Evolutionary conservation across 208 protist species (phyloP).

Genomic region (Angomonas desouzai): DNA sequence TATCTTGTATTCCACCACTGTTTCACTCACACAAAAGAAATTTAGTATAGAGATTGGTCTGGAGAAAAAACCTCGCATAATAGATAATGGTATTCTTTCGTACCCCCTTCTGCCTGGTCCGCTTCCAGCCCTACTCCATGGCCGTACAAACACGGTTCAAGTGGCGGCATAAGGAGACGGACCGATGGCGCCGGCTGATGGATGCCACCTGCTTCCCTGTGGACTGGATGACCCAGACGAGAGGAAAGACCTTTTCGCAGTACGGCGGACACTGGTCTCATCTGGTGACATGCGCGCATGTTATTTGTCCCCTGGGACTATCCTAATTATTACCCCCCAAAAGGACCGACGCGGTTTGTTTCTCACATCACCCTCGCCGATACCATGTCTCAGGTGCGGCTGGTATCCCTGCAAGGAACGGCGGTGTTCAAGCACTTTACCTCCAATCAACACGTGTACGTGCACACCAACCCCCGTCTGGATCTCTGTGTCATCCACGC

Average conservation of each 20-base stretch:
- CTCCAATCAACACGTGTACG: slow-evolving; percentile 88
- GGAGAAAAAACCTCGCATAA: too few relatives aligned
- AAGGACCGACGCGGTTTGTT: slow-evolving; percentile 81
- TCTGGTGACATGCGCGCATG: slow-evolving; percentile 86
- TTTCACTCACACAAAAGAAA: too few relatives aligned
- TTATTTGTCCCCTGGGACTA: slow-evolving; percentile 90
- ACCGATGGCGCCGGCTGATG: slow-evolving; percentile 88
- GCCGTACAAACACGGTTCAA: slow-evolving; percentile 87
- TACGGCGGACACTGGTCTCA: slow-evolving; percentile 89
- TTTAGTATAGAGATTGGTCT: neutral
- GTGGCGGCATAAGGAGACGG: slow-evolving; percentile 90
- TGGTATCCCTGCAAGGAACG: slow-evolving; percentile 73
- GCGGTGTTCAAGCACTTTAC: slow-evolving; percentile 87
- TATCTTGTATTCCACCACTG: too few relatives aligned
- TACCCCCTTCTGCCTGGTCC: slow-evolving; percentile 21
- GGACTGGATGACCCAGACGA: slow-evolving; percentile 82
- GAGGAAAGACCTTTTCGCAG: slow-evolving; percentile 70
- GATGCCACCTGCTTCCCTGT: slow-evolving; percentile 84
- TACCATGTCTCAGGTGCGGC: slow-evolving; percentile 82
- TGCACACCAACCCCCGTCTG: slow-evolving; percentile 81
- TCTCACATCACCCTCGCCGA: slow-evolving; percentile 83
- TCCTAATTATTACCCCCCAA: slow-evolving; percentile 85
- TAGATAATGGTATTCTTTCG: slow-evolving; percentile 16
- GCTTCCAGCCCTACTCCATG: slow-evolving; percentile 88
- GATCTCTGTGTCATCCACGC: slow-evolving; percentile 86